A percentile compares a stretch with the other conserved stretches of the same genome.
Conservation (phyloP, 768 basidiomycete genomes). For the Tremella yokohamensis region DNA sequence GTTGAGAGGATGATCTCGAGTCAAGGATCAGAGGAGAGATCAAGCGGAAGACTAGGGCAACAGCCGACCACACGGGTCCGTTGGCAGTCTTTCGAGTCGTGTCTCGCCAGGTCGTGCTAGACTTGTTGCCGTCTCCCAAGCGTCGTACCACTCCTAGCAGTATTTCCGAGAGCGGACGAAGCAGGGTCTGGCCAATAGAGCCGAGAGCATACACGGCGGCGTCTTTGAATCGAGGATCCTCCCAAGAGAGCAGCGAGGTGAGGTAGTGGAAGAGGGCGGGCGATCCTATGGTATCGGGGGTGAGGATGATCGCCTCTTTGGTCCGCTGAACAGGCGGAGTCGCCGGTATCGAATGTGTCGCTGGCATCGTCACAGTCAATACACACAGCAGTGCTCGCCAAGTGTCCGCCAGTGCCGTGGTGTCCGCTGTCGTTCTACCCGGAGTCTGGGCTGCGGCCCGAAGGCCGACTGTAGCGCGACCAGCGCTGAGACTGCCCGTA, state of each 20-base stretch:
- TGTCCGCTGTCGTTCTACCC: constrained; percentile 34
- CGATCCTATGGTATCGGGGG: constrained; percentile 75
- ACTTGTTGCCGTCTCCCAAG: constrained; percentile 73
- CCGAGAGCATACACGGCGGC: constrained; percentile 85
- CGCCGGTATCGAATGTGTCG: constrained; percentile 53
- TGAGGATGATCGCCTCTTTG: constrained; percentile 58
- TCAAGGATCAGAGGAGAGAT: constrained; percentile 74
- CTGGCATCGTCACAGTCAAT: constrained; percentile 68
- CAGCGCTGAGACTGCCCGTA: constrained; percentile 22
- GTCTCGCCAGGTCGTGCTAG: constrained; percentile 54
- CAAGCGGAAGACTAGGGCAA: constrained; percentile 82
- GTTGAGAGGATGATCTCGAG: constrained; percentile 64
- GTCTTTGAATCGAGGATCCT: constrained; percentile 76
- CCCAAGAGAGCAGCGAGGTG: constrained; percentile 81
- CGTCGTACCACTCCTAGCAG: constrained; percentile 75
- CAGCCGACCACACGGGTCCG: constrained; percentile 68
- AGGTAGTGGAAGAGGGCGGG: constrained; percentile 80
- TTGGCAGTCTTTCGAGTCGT: constrained; percentile 67
- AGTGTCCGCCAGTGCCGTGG: constrained; percentile 43
- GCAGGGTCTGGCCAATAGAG: constrained; percentile 70
- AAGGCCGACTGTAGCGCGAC: constrained; percentile 20
- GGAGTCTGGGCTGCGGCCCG: constrained; percentile 11
- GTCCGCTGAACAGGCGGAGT: constrained; percentile 42
- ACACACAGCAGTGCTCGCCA: constrained; percentile 59
- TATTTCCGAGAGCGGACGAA: constrained; percentile 78